These are phyloP conservation scores for Hylodesmum podocarpum DNA, from an alignment of 306 rosid species.

Conservation along the genomic window DNA sequence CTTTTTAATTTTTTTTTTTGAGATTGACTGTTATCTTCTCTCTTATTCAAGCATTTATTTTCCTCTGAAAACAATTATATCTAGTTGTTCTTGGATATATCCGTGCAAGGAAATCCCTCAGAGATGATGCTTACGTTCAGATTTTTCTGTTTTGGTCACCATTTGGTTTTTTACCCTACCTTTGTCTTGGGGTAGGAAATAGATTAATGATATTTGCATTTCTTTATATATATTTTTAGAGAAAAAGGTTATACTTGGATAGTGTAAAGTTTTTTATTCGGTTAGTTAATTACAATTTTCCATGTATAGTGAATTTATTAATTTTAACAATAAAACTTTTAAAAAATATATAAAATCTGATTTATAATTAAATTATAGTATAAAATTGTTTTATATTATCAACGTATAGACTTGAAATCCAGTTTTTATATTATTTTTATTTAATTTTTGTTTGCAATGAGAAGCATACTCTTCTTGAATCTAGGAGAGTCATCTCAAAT, in stretches of 20 bases:
- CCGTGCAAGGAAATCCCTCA: neutral
- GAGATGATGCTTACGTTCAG: neutral
- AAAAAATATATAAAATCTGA: too few relatives aligned
- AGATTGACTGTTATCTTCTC: neutral
- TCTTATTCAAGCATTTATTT: neutral
- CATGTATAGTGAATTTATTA: too few relatives aligned
- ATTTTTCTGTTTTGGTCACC: neutral
- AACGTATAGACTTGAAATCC: too few relatives aligned
- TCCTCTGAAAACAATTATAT: neutral
- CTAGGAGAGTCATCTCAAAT: neutral
- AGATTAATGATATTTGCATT: neutral
- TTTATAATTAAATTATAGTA: too few relatives aligned
- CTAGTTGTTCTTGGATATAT: neutral
- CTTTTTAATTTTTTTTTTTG: neutral
- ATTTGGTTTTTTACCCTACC: neutral
- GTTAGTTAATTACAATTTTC: too few relatives aligned
- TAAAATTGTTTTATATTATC: too few relatives aligned
- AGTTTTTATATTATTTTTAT: neutral
- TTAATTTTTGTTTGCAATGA: neutral
- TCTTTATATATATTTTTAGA: too few relatives aligned
- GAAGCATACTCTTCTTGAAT: neutral
- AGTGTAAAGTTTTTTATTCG: too few relatives aligned
- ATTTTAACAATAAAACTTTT: too few relatives aligned
- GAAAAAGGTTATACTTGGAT: too few relatives aligned
- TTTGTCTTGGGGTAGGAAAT: neutral